These are phyloP conservation scores for Jatropha curcas DNA, from an alignment of 345 rosid genomes.

Conservation along the genomic window DNA sequence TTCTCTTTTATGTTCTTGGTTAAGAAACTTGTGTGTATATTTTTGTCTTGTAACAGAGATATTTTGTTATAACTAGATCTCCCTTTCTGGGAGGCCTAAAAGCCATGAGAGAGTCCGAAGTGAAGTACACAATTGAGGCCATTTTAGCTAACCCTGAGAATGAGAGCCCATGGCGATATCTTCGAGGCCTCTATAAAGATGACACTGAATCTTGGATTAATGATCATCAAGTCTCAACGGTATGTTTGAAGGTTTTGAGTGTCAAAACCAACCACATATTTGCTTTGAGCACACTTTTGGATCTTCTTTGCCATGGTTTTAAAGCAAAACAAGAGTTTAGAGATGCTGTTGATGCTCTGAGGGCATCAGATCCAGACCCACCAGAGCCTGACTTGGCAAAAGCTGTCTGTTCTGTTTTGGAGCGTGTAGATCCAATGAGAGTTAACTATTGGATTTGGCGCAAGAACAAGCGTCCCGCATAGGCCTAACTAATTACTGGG, in stretches of 20 bases:
- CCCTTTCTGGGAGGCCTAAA: conserved; percentile 65
- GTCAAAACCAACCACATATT: conserved; percentile 47
- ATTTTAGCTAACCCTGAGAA: conserved; percentile 60
- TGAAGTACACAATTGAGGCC: conserved; percentile 59
- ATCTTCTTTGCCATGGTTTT: conserved; percentile 71
- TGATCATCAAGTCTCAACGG: conserved; percentile 55
- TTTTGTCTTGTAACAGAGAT: conserved; percentile 51
- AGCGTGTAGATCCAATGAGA: conserved; percentile 64
- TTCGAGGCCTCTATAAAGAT: conserved; percentile 72
- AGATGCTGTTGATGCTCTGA: conserved; percentile 54
- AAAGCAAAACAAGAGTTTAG: conserved; percentile 57
- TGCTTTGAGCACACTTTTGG: conserved; percentile 71
- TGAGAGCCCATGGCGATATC: conserved; percentile 93
- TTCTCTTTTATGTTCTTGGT: neutral
- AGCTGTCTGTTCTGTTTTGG: conserved; percentile 57
- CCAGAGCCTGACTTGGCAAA: conserved; percentile 48
- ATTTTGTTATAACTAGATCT: conserved; percentile 67
- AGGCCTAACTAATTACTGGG: conserved; percentile 2
- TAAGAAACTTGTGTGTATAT: conserved; percentile 1
- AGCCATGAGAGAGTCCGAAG: conserved; percentile 79
- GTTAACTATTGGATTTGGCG: conserved; percentile 82
- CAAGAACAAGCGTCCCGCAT: conserved; percentile 49
- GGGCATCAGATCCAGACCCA: conserved; percentile 35
- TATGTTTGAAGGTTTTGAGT: conserved; percentile 63
- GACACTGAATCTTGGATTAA: conserved; percentile 47